These are phyloP conservation scores for Chaetomiaceae sp. DNA, from an alignment of 2,329 filamentous ascomycete genomes.

Conservation along the genomic window DNA sequence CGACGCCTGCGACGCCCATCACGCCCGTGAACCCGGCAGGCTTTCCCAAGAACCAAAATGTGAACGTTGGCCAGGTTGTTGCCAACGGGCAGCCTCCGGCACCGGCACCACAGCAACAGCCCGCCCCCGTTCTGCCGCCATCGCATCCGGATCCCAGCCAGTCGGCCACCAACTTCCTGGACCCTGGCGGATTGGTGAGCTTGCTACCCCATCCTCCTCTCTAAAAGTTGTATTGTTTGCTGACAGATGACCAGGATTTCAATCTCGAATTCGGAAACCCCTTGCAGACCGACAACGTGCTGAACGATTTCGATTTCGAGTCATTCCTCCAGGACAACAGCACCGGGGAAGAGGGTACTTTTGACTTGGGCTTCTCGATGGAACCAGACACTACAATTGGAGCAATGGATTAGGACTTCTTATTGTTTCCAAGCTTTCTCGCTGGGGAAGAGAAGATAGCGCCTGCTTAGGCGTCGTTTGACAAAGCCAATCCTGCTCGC, in stretches of 20 bases:
- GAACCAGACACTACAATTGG: slow-evolving; percentile 56
- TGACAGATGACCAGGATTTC: slow-evolving; percentile 38
- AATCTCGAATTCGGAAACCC: slow-evolving; percentile 54
- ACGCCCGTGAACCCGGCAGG: slow-evolving; percentile 51
- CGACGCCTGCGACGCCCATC: slow-evolving; percentile 60
- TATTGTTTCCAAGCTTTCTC: background rate
- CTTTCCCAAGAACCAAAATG: slow-evolving; percentile 46
- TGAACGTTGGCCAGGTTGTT: slow-evolving; percentile 36
- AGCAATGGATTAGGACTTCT: slow-evolving; percentile 44
- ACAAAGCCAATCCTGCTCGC: background rate
- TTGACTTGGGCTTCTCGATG: slow-evolving; percentile 57
- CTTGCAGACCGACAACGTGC: slow-evolving; percentile 50
- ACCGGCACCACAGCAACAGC: slow-evolving; percentile 40
- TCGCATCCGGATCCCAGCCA: slow-evolving; percentile 47
- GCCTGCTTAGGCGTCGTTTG: background rate
- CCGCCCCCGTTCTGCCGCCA: slow-evolving; percentile 41
- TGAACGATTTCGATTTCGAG: slow-evolving; percentile 66
- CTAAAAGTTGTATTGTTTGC: slow-evolving; percentile 11
- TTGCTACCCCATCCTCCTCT: background rate
- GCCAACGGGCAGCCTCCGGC: slow-evolving; percentile 44
- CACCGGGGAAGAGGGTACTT: slow-evolving; percentile 43
- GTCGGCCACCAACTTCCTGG: slow-evolving; percentile 44
- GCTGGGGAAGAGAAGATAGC: background rate
- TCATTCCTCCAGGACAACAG: slow-evolving; percentile 60
- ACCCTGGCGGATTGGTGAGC: slow-evolving; percentile 42